Base-by-base conservation (phyloP, 805 yeast species). In the Ogataea nonfermentans region DNA sequence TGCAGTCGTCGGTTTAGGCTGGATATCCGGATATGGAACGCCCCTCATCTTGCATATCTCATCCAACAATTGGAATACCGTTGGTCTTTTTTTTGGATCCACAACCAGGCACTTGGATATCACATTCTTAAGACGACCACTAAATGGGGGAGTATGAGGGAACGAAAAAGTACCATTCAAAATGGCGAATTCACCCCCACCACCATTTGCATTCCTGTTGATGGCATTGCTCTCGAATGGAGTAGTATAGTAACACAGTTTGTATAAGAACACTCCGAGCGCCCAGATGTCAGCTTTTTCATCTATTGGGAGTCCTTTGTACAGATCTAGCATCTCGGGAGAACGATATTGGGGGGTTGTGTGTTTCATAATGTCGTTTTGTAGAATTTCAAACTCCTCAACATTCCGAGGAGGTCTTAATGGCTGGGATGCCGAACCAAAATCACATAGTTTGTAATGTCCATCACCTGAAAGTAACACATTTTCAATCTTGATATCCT, bases 231-330 rank as follows among this genome's bases (percentile, higher is more conserved):
- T 66, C 59, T 85, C 95, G 56, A 85, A 85, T 0, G 95, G 95
- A 0, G 95, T 85, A 1, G 86, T 84, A 52, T 82, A 85, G 59
- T 82, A 85, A 55, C 93, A 83, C 34, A 85, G 57, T 56, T 85
- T 85, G 66, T 84, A 85, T 24, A 85, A 60, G 47, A 84, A 81
- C 19, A 84, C 76, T 9, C 95, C 95, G 24, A 85, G 58, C 0
- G 95, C 95, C 95, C 95, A 85, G 15, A 85, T 74, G 58, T 85
- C 95, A 36, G 87, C 77, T 59, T 85, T 85, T 56, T 85, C 93
- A 61, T 84, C 85, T 35, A 85, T 79, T 9, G 91, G 83, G 41
- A 74, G 72, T 3, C 86, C 79, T 42, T 76, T 71, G 35, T 76
- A 71, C 24, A 85, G 65, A 54, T 85, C 91, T 22, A 85, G 67